Conservation (phyloP, 169 alveolate species). For the Cryptosporidium sp. region DNA sequence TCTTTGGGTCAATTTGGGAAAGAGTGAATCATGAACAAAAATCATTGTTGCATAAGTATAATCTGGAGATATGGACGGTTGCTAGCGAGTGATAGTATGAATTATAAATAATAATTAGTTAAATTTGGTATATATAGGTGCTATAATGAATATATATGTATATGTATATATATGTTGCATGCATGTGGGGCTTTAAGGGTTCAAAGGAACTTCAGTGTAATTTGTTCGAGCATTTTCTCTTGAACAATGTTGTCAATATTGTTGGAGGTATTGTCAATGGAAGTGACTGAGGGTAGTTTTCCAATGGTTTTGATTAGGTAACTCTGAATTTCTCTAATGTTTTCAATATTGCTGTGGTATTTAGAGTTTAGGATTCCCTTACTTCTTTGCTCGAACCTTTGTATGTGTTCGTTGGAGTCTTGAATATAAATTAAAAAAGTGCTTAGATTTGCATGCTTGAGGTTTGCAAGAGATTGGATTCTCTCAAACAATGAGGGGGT, state of each 20-base stretch:
- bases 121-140: neutral
- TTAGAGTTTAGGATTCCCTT: conserved; percentile 45
- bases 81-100: neutral
- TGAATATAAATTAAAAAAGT: conserved; percentile 50
- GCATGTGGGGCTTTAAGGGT: neutral
- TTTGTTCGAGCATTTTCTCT: conserved; percentile 6
- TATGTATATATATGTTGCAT: neutral
- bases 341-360: conserved; percentile 21
- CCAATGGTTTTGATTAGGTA: conserved; percentile 7
- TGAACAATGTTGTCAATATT: conserved; percentile 39
- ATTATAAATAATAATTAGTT: neutral
- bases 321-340: conserved; percentile 41
- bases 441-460: neutral
- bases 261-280: conserved; percentile 68
- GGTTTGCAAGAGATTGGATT: conserved; percentile 63
- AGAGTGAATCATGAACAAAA: conserved; percentile 57
- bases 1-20: conserved; percentile 25
- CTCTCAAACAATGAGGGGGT: conserved; percentile 82
- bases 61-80: conserved; percentile 22
- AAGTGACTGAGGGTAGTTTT: neutral
- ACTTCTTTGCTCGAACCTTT: conserved; percentile 59
- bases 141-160: too few species aligned
- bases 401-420: conserved; percentile 43
- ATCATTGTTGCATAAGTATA: conserved; percentile 36
- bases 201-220: neutral